phyloP scores from a whole-genome alignment of 1,139 yeast genomes.

The Sugiyamaella neomexicana region DNA sequence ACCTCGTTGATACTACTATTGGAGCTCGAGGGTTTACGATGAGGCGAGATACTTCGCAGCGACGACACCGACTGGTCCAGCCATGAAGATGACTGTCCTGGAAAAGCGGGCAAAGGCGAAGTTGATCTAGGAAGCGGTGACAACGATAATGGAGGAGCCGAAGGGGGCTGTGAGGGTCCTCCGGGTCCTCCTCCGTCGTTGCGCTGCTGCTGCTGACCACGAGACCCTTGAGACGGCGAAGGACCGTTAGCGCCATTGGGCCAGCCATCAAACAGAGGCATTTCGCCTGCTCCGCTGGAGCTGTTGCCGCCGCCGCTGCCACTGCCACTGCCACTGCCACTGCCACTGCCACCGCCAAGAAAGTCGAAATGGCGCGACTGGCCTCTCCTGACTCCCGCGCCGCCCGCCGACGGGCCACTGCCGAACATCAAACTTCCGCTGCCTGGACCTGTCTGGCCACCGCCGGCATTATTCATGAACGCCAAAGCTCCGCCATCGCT shows the following conservation, averaged over 20 bases:
- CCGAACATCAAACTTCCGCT: neutral
- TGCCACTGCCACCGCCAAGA: constrained; percentile 16
- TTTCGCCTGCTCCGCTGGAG: constrained; percentile 4
- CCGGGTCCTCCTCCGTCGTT: neutral
- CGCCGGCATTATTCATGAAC: neutral
- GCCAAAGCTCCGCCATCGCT: neutral
- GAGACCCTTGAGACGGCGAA: neutral
- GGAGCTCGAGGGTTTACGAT: constrained; percentile 7
- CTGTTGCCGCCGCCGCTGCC: too few relatives aligned
- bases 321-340: too few relatives aligned
- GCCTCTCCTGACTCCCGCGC: constrained; percentile 22
- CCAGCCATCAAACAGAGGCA: constrained; percentile 9
- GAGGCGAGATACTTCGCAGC: constrained; percentile 12
- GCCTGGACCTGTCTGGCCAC: too few relatives aligned
- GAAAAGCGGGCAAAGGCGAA: constrained; percentile 10
- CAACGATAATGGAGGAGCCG: neutral
- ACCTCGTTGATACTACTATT: constrained; percentile 14
- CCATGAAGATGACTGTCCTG: constrained; percentile 12
- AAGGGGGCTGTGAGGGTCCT: too few relatives aligned
- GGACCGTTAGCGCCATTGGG: neutral
- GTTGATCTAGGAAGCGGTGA: constrained; percentile 13
- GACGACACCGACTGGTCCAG: constrained; percentile 13
- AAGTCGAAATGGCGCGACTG: constrained; percentile 34
- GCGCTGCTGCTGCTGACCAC: neutral
- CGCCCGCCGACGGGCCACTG: neutral